Base-by-base conservation (phyloP, 2,329 filamentous ascomycete species). In the Fusarium denticulatum region DNA sequence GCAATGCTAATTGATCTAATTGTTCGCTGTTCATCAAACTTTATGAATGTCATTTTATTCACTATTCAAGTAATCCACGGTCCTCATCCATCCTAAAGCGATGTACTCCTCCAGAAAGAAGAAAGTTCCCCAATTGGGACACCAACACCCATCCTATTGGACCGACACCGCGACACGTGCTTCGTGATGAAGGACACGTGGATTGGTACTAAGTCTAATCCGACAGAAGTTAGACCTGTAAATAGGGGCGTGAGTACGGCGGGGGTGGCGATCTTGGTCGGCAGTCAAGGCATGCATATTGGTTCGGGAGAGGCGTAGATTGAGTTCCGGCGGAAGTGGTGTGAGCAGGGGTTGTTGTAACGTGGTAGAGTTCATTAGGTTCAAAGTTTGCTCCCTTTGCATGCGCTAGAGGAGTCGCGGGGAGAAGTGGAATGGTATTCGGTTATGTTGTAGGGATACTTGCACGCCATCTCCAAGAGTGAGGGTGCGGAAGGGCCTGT, bases 191-290 rank as follows among this genome's bases (percentile, higher is more conserved):
- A 32, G 20, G 9, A 49, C 28, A 49, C 46, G 28, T 49, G 46
- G 28, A 32, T 7, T 2, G 2, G 28, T 49, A 49, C 10, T 22
- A 6, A 32, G 22, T 49, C 28, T 49, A 32, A 16, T 49, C 10
- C 10, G 0, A 22, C 45, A 20, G 1, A 3, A 20, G 6, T 8
- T n/a, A 0, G 9, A 16, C 5, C 14, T 28, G 9, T 12, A 14
- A 20, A 24, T 14, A 0, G 11, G 24, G 15, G 42, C 16, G 43
- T 20, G 30, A 32, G 30, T 30, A 34, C 14, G 34, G 34, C 7
- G 40, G 9, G 39, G 39, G 39, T 10, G 24, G 12, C 24, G 18
- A 4, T 20, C 1, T 28, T 13, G 11, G 43, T 28, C 8, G 18
- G 26, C 18, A 14, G 26, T 10, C 13, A 6, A 20, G 15, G 7